Evolutionary conservation across 306 rosid species (phyloP).

Genomic region (Vachellia pachyceras): DNA sequence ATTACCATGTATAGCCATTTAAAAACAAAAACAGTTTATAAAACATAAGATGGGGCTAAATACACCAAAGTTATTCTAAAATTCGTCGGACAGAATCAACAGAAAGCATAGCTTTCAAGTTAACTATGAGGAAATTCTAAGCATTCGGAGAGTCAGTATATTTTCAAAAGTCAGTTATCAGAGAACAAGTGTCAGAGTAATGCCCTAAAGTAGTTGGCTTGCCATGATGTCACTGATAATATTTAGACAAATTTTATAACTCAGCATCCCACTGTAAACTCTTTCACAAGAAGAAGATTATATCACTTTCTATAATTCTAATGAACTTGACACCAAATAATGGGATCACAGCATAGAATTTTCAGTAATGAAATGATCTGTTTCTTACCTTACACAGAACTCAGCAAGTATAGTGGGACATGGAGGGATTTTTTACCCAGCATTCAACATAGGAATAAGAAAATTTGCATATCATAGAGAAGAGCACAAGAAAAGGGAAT

Average conservation of each 20-base stretch:
- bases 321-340: not conserved
- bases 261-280: not conserved
- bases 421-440: not conserved
- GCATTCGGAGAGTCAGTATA: not conserved
- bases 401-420: constrained; percentile 8
- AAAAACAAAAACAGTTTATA: constrained; percentile 16
- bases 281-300: not conserved
- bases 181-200: not conserved
- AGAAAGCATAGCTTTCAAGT: constrained; percentile 7
- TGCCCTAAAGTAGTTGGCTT: not conserved
- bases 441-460: not conserved
- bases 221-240: not conserved
- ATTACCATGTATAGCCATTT: constrained; percentile 36
- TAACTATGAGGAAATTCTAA: not conserved
- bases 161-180: not conserved
- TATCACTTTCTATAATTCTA: not conserved
- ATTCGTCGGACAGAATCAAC: not conserved
- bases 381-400: not conserved
- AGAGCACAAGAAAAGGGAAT: not conserved
- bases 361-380: not conserved
- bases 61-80: not conserved
- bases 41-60: not conserved
- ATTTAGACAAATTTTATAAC: not conserved
- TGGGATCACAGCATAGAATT: not conserved
- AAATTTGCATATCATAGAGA: constrained; percentile 19